Percentiles rank a stretch among this genome's conserved stretches.
Evolutionary conservation across 2,329 filamentous ascomycete genomes (phyloP).

Genomic region (Chrysoporthe austroafricana): DNA sequence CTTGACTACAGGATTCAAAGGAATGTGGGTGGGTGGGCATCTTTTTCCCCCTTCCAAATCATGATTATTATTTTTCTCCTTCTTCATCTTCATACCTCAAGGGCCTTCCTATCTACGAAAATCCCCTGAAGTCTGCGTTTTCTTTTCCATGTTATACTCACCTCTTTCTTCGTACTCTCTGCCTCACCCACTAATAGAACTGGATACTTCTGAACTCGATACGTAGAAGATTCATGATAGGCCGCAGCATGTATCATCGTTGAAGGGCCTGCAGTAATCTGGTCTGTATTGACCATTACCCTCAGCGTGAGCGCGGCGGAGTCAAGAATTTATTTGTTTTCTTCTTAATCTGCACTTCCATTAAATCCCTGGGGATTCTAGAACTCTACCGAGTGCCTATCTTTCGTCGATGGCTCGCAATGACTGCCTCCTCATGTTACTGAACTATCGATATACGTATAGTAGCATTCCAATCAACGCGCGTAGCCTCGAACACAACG

Average conservation of each 20-base stretch:
- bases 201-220: too few relatives aligned
- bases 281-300: neutral
- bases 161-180: too few relatives aligned
- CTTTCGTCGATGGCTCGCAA: neutral
- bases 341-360: neutral
- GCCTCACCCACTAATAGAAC: too few relatives aligned
- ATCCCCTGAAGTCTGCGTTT: too few relatives aligned
- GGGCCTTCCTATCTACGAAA: too few relatives aligned
- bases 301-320: neutral
- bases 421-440: neutral
- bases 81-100: neutral
- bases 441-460: neutral
- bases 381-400: neutral
- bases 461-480: neutral
- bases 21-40: neutral
- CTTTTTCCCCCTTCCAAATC: neutral
- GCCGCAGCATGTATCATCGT: neutral
- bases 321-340: too few relatives aligned
- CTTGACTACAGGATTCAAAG: neutral
- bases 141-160: too few relatives aligned
- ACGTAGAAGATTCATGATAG: neutral
- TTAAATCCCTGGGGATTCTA: neutral
- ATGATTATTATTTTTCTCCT: neutral
- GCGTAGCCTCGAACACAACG: neutral
- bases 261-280: neutral